Percentiles rank a stretch among this genome's conserved stretches.
Evolutionary conservation across 805 yeast species (phyloP).

Genomic region (Saccharomyces kudriavzevii): DNA sequence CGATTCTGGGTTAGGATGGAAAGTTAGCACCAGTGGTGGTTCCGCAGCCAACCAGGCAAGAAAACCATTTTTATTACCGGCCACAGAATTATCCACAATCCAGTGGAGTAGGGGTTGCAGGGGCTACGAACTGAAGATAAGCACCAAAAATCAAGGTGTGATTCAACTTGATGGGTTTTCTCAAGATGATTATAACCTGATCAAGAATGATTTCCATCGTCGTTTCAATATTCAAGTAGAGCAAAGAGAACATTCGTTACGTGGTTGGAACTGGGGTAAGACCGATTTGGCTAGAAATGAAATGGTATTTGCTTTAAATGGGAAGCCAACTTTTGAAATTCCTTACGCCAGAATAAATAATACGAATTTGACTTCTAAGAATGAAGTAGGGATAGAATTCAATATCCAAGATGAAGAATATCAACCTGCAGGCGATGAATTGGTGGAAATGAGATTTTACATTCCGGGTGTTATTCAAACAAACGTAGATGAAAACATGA

Average conservation of each 20-base stretch:
- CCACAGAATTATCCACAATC: slow-evolving; percentile 69
- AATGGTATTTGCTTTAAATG: slow-evolving; percentile 73
- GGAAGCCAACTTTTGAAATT: slow-evolving; percentile 84
- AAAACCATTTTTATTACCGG: slow-evolving; percentile 81
- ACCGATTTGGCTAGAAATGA: slow-evolving; percentile 89
- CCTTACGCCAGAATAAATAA: slow-evolving; percentile 77
- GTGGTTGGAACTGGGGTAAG: slow-evolving; percentile 99
- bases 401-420: slow-evolving; percentile 47
- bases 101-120: slow-evolving; percentile 92
- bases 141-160: slow-evolving; percentile 81
- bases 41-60: slow-evolving; percentile 42
- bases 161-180: slow-evolving; percentile 89
- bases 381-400: slow-evolving; percentile 88
- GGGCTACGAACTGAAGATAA: slow-evolving; percentile 82
- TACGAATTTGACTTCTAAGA: slow-evolving; percentile 82
- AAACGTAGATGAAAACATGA: slow-evolving; percentile 37
- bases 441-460: slow-evolving; percentile 89
- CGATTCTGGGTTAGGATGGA: slow-evolving; percentile 98
- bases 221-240: slow-evolving; percentile 69
- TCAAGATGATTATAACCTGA: slow-evolving; percentile 65
- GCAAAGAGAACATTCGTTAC: slow-evolving; percentile 78
- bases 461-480: slow-evolving; percentile 72
- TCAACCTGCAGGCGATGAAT: slow-evolving; percentile 82
- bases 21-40: slow-evolving; percentile 40
- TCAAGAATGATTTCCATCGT: slow-evolving; percentile 77